A percentile compares a stretch with the other conserved stretches of the same genome.
phyloP scores from a whole-genome alignment of 225 moss, liverwort and hornwort species.

The Pseudoscleropodium purum region DNA sequence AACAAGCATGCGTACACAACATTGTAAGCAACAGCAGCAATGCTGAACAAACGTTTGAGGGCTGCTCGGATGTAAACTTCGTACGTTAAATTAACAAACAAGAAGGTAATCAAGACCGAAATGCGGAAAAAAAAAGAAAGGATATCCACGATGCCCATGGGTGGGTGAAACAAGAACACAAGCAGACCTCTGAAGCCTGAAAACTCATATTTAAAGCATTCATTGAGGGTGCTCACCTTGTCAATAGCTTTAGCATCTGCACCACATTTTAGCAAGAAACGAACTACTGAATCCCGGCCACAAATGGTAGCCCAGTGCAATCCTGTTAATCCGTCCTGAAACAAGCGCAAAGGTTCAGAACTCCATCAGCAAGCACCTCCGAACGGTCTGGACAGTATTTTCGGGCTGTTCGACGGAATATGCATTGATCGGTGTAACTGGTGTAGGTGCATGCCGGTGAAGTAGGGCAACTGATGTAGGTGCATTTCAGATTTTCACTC shows the following conservation, averaged over 20 bases:
- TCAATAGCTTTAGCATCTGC: slow-evolving; percentile 37
- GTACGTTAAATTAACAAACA: neutral
- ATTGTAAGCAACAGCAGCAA: neutral
- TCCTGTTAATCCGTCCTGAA: slow-evolving; percentile 64
- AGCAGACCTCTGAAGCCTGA: neutral
- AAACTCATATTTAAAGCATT: neutral
- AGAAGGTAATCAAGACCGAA: neutral
- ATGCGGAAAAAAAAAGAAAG: neutral
- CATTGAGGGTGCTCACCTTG: slow-evolving; percentile 23
- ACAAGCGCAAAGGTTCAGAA: neutral
- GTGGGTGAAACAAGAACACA: neutral
- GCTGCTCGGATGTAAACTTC: neutral
- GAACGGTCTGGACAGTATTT: neutral
- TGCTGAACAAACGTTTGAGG: neutral
- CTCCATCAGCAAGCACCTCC: neutral
- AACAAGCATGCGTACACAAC: neutral
- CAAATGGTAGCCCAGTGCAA: slow-evolving; percentile 74
- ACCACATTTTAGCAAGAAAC: slow-evolving; percentile 62
- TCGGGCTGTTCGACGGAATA: neutral
- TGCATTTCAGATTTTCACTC: neutral
- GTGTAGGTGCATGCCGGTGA: neutral
- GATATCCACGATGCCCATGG: neutral
- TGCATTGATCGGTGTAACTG: neutral
- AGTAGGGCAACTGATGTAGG: neutral
- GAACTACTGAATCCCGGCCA: slow-evolving; percentile 59